A percentile compares a stretch with the other conserved stretches of the same genome.
phyloP scores from a whole-genome alignment of 2,329 filamentous ascomycete genomes.

The Curvularia eragrostidis region DNA sequence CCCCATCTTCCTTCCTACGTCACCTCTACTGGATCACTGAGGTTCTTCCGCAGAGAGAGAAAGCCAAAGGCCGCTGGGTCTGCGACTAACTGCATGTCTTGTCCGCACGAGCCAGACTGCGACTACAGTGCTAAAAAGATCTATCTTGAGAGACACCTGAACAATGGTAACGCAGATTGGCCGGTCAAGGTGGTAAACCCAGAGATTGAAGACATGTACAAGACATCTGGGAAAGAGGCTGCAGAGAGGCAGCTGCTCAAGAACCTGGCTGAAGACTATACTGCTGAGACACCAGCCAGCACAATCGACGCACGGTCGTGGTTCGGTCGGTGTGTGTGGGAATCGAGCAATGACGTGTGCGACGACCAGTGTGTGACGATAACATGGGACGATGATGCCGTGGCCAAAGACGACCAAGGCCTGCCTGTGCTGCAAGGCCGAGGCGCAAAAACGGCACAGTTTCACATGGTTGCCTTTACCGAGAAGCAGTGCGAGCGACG shows the following conservation, averaged over 20 bases:
- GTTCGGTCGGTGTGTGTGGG: slow-evolving; percentile 96
- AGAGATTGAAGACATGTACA: slow-evolving; percentile 81
- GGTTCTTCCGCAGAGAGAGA: slow-evolving; percentile 75
- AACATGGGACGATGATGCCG: slow-evolving; percentile 77
- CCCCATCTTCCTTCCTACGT: slow-evolving; percentile 78
- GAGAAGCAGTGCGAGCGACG: slow-evolving; percentile 85
- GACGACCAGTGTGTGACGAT: slow-evolving; percentile 93
- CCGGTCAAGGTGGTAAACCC: slow-evolving; percentile 88
- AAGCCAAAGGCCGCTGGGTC: slow-evolving; percentile 77
- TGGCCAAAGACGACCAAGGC: slow-evolving; percentile 31
- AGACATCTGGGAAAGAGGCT: slow-evolving; percentile 53
- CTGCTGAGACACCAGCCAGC: slow-evolving; percentile 59
- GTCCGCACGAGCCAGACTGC: slow-evolving; percentile 75
- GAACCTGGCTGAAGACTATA: slow-evolving; percentile 62
- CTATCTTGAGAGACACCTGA: slow-evolving; percentile 74
- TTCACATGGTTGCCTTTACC: slow-evolving; percentile 95
- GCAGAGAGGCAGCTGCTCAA: slow-evolving; percentile 61
- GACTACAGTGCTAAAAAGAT: slow-evolving; percentile 85
- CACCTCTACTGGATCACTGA: slow-evolving; percentile 76
- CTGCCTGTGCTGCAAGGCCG: slow-evolving; percentile 44
- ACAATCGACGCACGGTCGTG: slow-evolving; percentile 63
- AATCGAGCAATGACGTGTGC: slow-evolving; percentile 89
- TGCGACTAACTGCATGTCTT: slow-evolving; percentile 88
- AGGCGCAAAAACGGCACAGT: slow-evolving; percentile 81
- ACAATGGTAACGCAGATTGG: slow-evolving; percentile 74